A percentile compares a stretch with the other conserved stretches of the same genome.
These are phyloP conservation scores for Hanseniaspora mollemarum DNA, from an alignment of 805 yeast species.

Conservation along the genomic window DNA sequence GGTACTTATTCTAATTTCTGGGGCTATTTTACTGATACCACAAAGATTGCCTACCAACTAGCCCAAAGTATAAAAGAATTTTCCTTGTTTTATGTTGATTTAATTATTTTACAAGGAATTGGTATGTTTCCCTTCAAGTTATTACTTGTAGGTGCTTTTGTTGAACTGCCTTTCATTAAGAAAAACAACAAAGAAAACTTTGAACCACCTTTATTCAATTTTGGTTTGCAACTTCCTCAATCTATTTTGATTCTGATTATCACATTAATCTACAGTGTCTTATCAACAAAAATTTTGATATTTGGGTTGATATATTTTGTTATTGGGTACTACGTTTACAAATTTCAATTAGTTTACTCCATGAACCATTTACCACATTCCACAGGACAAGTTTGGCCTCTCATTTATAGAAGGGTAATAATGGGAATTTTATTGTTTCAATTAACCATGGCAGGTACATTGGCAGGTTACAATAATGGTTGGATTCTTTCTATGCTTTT, in stretches of 20 bases:
- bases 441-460: constrained; percentile 82
- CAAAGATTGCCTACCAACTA: constrained; percentile 73
- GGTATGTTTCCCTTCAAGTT: constrained; percentile 86
- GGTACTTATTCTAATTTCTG: constrained; percentile 78
- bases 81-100: constrained; percentile 80
- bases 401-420: constrained; percentile 69
- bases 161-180: constrained; percentile 60
- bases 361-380: constrained; percentile 94
- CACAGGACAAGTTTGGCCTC: constrained; percentile 93
- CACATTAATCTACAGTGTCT: constrained; percentile 74
- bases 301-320: constrained; percentile 78
- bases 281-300: constrained; percentile 74
- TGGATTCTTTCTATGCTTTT: constrained; percentile 60
- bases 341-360: constrained; percentile 79
- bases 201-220: constrained; percentile 84
- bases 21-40: constrained; percentile 77
- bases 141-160: constrained; percentile 65
- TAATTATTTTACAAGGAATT: constrained; percentile 67
- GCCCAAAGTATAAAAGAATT: constrained; percentile 72
- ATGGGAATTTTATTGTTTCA: constrained; percentile 77
- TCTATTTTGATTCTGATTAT: constrained; percentile 78
- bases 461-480: constrained; percentile 67
- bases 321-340: constrained; percentile 78
- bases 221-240: constrained; percentile 84
- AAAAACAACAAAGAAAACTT: constrained; percentile 54